Evolutionary conservation across 192 early-diverging fungal genomes (phyloP).

Genomic region (Coemansia sp.): DNA sequence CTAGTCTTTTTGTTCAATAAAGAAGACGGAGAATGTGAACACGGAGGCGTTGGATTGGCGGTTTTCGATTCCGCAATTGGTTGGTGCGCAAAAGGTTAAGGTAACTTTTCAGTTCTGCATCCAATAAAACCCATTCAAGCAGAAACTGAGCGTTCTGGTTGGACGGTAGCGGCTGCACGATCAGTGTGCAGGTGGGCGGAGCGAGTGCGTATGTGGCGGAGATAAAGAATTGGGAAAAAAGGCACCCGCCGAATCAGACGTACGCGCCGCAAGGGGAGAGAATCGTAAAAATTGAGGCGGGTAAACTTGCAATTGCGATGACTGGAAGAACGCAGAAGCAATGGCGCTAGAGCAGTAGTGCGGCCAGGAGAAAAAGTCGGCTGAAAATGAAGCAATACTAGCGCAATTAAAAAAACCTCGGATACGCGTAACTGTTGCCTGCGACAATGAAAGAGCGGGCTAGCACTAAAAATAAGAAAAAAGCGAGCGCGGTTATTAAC

Average conservation of each 20-base stretch:
- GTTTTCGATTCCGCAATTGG: constrained; percentile 11
- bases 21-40: constrained; percentile 2
- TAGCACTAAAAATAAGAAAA: not conserved
- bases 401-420: not conserved
- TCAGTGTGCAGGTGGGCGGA: not conserved
- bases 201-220: constrained; percentile 1
- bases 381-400: not conserved
- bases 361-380: not conserved
- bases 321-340: not conserved
- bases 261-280: no score
- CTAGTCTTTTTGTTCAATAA: not conserved
- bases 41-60: not conserved
- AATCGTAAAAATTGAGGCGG: not conserved
- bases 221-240: not conserved
- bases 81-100: not conserved
- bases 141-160: not conserved
- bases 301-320: not conserved
- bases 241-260: no score
- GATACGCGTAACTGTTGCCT: constrained; percentile 3
- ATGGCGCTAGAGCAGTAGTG: not conserved
- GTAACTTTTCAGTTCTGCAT: constrained; percentile 9
- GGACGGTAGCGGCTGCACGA: not conserved
- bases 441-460: no score
- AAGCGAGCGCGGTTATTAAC: not conserved
- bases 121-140: not conserved